phyloP scores from a whole-genome alignment of 2,329 filamentous ascomycete genomes.

The Cyclaneusma minus region DNA sequence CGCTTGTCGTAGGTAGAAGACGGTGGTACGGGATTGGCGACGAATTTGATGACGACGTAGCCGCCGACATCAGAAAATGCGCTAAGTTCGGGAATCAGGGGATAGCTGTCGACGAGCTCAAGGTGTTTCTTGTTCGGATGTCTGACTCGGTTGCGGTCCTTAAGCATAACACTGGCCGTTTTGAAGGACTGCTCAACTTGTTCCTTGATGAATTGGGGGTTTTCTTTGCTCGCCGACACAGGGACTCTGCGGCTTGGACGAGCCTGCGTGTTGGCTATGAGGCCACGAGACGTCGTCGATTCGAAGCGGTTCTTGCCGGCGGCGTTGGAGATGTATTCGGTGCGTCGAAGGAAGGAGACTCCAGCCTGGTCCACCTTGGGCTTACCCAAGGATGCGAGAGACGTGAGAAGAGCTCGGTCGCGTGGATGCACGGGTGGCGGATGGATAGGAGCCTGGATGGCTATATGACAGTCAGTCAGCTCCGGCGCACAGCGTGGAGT shows the following conservation, averaged over 20 bases:
- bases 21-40: constrained; percentile 43
- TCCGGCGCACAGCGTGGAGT: constrained; percentile 2
- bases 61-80: constrained; percentile 56
- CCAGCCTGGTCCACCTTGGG: constrained; percentile 59
- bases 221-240: constrained; percentile 43
- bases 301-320: constrained; percentile 32
- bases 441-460: constrained; percentile 65
- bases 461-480: constrained; percentile 27
- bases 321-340: constrained; percentile 75
- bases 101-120: constrained; percentile 41
- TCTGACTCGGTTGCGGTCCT: constrained; percentile 35
- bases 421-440: constrained; percentile 62
- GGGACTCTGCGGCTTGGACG: constrained; percentile 26
- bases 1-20: constrained; percentile 40
- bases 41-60: constrained; percentile 56
- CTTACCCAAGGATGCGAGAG: constrained; percentile 73
- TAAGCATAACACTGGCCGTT: constrained; percentile 34
- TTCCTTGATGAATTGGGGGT: constrained; percentile 49
- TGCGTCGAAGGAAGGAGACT: constrained; percentile 87
- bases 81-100: constrained; percentile 48
- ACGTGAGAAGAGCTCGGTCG: constrained; percentile 71
- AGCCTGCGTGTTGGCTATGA: constrained; percentile 23
- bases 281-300: constrained; percentile 35
- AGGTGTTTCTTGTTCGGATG: constrained; percentile 41
- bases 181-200: constrained; percentile 51